Base-by-base conservation (phyloP, 2,329 filamentous ascomycete species). In the Cladosporium sp. region DNA sequence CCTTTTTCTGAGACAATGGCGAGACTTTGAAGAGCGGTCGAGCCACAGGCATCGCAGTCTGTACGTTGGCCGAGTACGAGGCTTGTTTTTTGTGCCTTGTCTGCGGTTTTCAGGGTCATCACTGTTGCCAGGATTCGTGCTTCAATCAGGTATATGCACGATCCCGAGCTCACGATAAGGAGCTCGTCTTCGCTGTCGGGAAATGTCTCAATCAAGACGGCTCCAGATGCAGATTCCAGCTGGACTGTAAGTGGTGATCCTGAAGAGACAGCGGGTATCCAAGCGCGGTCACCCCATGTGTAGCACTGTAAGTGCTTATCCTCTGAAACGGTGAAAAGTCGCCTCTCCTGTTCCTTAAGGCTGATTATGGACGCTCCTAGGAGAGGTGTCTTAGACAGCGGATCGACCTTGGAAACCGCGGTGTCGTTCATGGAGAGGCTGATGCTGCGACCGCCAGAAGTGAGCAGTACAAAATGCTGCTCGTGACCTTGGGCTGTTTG, bases 401-500 rank as follows among this genome's bases (percentile, higher is more conserved):
- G 58, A 5, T 45, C 51, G 20, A 22, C 36, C 15, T 20, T 20
- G 4, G 52, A n/a, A 25, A 13, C 20, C 15, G n/a, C 22, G 7
- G 15, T 47, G 39, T 54, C 28, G 39, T 19, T 10, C 6, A 42
- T 10, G 10, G 20, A 17, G 13, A 55, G 9, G 10, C 17, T 45
- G 15, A 56, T 50, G 88, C 84, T 0, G 78, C 79, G 77, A 0
- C 88, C 89, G 54, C 87, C 85, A 15, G 82, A 79, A 35, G 83
- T 83, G 5, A 91, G 78, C 7, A 90, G 68, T 8, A 90, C 68
- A 1, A 91, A 70, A 10, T 78, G 70, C 1, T 68, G 58, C 28
- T 68, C 68, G 6, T 68, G 66, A 1, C 65, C 66, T 12, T 73
- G 70, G 5, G 62, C 58, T 9, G 51, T 58, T 1, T 67, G 65